Conservation (phyloP, 805 yeast species). For the Hanseniaspora hatyaiensis region DNA sequence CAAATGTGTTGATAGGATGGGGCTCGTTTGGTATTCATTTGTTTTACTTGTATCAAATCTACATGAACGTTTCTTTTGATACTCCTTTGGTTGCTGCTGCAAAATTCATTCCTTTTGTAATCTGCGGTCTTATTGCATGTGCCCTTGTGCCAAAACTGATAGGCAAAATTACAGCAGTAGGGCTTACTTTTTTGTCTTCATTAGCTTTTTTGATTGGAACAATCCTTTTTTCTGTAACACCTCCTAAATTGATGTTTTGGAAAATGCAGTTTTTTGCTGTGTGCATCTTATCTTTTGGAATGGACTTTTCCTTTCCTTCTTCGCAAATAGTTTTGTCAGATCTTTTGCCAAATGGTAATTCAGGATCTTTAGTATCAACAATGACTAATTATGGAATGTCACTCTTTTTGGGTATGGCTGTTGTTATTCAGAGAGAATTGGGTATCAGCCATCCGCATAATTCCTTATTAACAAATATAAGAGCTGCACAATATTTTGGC, state of each 20-base stretch:
- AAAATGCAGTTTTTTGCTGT: slow-evolving; percentile 44
- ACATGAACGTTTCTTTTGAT: slow-evolving; percentile 40
- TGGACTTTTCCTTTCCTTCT: slow-evolving; percentile 72
- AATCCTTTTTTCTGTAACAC: slow-evolving; percentile 30
- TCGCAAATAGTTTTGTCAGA: slow-evolving; percentile 53
- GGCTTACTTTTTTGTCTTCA: slow-evolving; percentile 41
- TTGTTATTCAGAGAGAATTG: slow-evolving; percentile 46
- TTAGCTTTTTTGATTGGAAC: slow-evolving; percentile 45
- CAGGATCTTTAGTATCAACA: slow-evolving; percentile 61
- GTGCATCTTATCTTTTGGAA: slow-evolving; percentile 53
- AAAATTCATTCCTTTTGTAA: slow-evolving; percentile 35
- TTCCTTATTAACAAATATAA: slow-evolving; percentile 34
- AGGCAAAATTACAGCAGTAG: slow-evolving; percentile 37
- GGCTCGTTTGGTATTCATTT: slow-evolving; percentile 66
- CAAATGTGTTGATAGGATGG: slow-evolving; percentile 55
- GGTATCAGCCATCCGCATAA: slow-evolving; percentile 17
- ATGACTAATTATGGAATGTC: slow-evolving; percentile 63
- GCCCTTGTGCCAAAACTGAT: slow-evolving; percentile 40
- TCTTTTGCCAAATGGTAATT: slow-evolving; percentile 51
- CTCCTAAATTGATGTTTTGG: slow-evolving; percentile 33
- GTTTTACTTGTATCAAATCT: slow-evolving; percentile 47
- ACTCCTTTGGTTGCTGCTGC: slow-evolving; percentile 38
- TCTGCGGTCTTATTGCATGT: slow-evolving; percentile 49
- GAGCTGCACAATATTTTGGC: slow-evolving; percentile 50
- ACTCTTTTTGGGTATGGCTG: slow-evolving; percentile 57